Evolutionary conservation across 805 yeast genomes (phyloP).

Genomic region (Myxozyma neotropica): DNA sequence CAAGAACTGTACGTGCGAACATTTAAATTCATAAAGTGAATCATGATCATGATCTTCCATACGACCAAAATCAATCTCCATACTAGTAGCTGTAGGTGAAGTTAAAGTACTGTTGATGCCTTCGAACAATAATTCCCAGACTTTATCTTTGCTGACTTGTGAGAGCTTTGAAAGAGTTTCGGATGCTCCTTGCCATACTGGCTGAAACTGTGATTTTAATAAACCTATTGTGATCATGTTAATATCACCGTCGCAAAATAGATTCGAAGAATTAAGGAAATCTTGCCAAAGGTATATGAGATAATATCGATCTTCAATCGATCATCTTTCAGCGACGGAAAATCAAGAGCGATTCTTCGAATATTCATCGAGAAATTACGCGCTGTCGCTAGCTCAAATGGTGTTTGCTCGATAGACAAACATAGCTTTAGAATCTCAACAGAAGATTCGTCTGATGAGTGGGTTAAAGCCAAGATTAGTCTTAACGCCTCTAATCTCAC

Average conservation of each 20-base stretch:
- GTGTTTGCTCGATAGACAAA: slow-evolving; percentile 67
- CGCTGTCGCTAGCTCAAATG: slow-evolving; percentile 65
- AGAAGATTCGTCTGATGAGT: slow-evolving; percentile 35
- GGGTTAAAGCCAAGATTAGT: slow-evolving; percentile 41
- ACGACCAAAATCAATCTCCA: neutral
- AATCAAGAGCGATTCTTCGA: slow-evolving; percentile 45
- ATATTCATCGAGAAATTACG: slow-evolving; percentile 75
- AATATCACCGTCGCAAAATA: slow-evolving; percentile 24
- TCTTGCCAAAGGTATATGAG: slow-evolving; percentile 20
- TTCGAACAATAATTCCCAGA: slow-evolving; percentile 17
- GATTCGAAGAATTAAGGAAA: neutral
- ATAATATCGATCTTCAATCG: slow-evolving; percentile 5
- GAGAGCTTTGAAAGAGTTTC: slow-evolving; percentile 58
- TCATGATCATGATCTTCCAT: slow-evolving; percentile 1
- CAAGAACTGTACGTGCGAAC: slow-evolving; percentile 18
- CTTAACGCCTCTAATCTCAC: slow-evolving; percentile 17
- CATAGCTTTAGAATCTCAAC: slow-evolving; percentile 54
- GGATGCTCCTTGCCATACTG: slow-evolving; percentile 77
- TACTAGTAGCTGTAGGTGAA: neutral
- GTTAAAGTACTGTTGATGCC: slow-evolving; percentile 10
- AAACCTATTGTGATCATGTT: too few species aligned
- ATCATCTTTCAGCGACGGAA: slow-evolving; percentile 14
- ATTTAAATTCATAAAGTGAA: slow-evolving; percentile 11
- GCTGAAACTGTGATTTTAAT: slow-evolving; percentile 73
- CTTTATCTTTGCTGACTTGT: slow-evolving; percentile 35